phyloP scores from a whole-genome alignment of 768 basidiomycete species.

The Xerocomellus amylosporus region DNA sequence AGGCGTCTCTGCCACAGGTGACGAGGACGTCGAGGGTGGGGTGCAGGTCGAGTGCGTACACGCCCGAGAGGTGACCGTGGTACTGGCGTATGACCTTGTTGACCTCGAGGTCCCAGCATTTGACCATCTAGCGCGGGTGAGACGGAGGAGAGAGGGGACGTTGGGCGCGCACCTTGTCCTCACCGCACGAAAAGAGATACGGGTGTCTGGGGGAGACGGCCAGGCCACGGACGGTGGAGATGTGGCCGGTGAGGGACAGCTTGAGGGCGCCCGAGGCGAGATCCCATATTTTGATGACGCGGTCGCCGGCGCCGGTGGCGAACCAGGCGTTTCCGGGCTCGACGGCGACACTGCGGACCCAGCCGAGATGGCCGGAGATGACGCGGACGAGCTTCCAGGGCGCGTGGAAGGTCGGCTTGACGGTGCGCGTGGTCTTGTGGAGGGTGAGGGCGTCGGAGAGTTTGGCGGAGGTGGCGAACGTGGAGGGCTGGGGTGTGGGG shows the following conservation, averaged over 20 bases:
- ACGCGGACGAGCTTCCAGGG: constrained; percentile 96
- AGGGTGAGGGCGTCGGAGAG: constrained; percentile 89
- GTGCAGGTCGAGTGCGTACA: constrained; percentile 90
- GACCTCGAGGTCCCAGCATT: constrained; percentile 98
- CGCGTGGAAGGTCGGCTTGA: constrained; percentile 95
- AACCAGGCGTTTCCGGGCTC: constrained; percentile 99
- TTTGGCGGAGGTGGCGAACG: constrained; percentile 58
- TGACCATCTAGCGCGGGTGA: constrained; percentile 77
- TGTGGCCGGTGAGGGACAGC: constrained; percentile 95
- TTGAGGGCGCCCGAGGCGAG: constrained; percentile 96
- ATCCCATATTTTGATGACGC: constrained; percentile 99
- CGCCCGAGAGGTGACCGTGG: constrained; percentile 96
- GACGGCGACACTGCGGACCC: constrained; percentile 94
- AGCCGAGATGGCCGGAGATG: constrained; percentile 96
- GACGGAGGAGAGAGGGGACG: background rate
- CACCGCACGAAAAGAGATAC: constrained; percentile 95
- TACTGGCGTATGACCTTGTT: constrained; percentile 99
- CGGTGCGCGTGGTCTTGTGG: constrained; percentile 89
- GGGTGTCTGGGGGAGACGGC: constrained; percentile 93
- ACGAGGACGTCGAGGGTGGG: constrained; percentile 95
- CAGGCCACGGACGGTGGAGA: constrained; percentile 91
- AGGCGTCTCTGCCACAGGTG: constrained; percentile 93
- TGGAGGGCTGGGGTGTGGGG: constrained; percentile 64
- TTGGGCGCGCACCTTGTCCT: constrained; percentile 77
- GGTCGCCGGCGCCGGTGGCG: constrained; percentile 94